A percentile compares a stretch with the other conserved stretches of the same genome.
Evolutionary conservation across 148 eudicot species (phyloP).

Genomic region (Chenopodium berlandieri): DNA sequence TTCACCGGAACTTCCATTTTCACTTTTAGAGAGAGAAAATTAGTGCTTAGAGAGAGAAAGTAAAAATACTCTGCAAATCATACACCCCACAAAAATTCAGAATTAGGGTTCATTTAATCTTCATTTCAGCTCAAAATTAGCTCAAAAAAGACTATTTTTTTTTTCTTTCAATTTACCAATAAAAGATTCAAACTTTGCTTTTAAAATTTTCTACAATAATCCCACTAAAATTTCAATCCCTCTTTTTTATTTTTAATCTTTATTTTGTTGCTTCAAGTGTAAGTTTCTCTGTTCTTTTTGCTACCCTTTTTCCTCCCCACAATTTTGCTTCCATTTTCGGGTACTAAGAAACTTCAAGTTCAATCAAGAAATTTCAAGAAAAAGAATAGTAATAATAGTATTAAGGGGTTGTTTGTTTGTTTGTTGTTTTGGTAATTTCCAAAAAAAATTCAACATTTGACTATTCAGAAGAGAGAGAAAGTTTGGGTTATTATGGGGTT

Average conservation of each 20-base stretch:
- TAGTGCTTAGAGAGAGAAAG: neutral
- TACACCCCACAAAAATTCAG: neutral
- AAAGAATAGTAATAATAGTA: too few relatives aligned
- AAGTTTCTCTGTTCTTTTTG: constrained; percentile 19
- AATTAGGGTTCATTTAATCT: neutral
- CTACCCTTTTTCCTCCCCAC: constrained; percentile 8
- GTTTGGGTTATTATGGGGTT: constrained; percentile 7
- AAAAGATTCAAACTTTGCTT: constrained; percentile 19
- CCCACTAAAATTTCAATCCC: neutral
- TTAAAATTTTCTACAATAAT: neutral
- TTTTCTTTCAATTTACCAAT: neutral
- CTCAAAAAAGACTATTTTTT: neutral
- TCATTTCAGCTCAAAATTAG: neutral
- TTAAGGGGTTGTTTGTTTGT: constrained; percentile 6
- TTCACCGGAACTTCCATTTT: constrained; percentile 26
- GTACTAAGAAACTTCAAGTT: constrained; percentile 26
- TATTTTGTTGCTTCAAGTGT: constrained; percentile 25
- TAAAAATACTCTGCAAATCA: neutral
- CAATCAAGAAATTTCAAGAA: constrained; percentile 16
- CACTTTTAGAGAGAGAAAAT: constrained; percentile 2
- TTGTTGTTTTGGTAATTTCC: constrained; percentile 12
- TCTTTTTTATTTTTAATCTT: too few relatives aligned
- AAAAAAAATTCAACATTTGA: constrained; percentile 23
- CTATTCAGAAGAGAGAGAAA: neutral
- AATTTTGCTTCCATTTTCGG: constrained; percentile 20